phyloP scores from a whole-genome alignment of 805 yeast genomes.

The Monosporozyma aerobia region DNA sequence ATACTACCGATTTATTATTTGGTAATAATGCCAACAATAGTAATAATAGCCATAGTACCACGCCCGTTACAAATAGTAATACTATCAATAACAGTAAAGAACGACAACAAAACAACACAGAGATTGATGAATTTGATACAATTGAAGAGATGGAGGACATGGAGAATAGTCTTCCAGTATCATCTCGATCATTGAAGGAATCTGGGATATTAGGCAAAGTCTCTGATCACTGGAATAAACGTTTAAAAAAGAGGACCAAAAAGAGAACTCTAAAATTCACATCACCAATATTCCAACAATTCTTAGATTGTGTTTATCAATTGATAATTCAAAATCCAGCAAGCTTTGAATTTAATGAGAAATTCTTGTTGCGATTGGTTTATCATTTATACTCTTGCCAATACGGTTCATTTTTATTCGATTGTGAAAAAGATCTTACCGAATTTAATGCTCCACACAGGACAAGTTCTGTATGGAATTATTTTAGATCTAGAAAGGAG shows the following conservation, averaged over 20 bases:
- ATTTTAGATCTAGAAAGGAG: constrained; percentile 62
- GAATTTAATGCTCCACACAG: constrained; percentile 34
- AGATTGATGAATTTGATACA: background rate
- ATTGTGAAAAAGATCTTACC: constrained; percentile 57
- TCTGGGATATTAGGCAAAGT: background rate
- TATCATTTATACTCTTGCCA: constrained; percentile 92
- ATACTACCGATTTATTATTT: constrained; percentile 12
- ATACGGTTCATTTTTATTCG: constrained; percentile 80
- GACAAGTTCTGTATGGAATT: constrained; percentile 88
- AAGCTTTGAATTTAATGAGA: constrained; percentile 77
- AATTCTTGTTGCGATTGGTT: constrained; percentile 72
- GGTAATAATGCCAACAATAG: constrained; percentile 5
- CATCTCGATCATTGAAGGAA: background rate
- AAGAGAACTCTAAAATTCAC: constrained; percentile 42
- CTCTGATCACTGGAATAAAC: background rate
- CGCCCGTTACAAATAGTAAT: background rate
- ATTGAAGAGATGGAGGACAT: constrained; percentile 2
- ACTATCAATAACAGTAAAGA: background rate
- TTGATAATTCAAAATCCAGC: constrained; percentile 59
- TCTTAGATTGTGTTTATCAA: constrained; percentile 83
- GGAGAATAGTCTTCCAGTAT: background rate
- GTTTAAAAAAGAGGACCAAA: constrained; percentile 1
- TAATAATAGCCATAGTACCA: background rate
- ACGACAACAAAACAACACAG: too few relatives aligned
- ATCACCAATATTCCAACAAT: constrained; percentile 94